phyloP scores from a whole-genome alignment of 192 early-diverging fungal species.

The Rhizoclosmatium globosum region DNA sequence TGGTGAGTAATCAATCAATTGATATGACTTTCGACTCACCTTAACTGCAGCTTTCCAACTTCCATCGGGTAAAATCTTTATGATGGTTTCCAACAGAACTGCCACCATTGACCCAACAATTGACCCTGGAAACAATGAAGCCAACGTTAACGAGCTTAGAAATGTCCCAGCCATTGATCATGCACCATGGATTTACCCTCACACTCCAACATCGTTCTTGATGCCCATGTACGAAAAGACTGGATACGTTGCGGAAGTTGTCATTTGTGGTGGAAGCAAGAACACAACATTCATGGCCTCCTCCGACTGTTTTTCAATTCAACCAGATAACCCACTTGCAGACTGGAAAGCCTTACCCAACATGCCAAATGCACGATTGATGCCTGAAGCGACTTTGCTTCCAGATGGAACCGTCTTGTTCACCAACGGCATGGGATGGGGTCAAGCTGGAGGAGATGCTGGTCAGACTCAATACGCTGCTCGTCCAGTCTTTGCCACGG shows the following conservation, averaged over 20 bases:
- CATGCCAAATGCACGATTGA: conserved; percentile 40
- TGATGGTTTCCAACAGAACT: conserved; percentile 37
- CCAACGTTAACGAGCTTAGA: not conserved
- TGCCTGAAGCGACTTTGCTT: conserved; percentile 46
- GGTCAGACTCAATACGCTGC: conserved; percentile 43
- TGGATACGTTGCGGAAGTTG: conserved; percentile 25
- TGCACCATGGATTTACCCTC: conserved; percentile 44
- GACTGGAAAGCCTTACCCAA: conserved; percentile 27
- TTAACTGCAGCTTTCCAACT: conserved; percentile 13
- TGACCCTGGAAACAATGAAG: conserved; percentile 17
- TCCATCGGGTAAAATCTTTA: conserved; percentile 32
- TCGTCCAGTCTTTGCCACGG: conserved; percentile 37
- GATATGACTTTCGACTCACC: not conserved
- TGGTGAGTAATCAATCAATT: not conserved
- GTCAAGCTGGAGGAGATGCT: conserved; percentile 46
- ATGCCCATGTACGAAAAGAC: conserved; percentile 43
- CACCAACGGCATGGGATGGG: conserved; percentile 44
- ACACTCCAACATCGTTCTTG: conserved; percentile 41
- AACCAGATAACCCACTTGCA: conserved; percentile 36
- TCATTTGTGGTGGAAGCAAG: conserved; percentile 48
- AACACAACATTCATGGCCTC: conserved; percentile 16
- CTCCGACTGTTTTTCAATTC: conserved; percentile 20
- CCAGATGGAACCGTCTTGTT: conserved; percentile 50
- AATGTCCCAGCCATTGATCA: conserved; percentile 15
- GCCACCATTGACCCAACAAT: conserved; percentile 31